Evolutionary conservation across 371 early-diverging fungal species (phyloP), one percentile per base, ranked within the genome.

Genomic region (Apophysomyces sp.): DNA sequence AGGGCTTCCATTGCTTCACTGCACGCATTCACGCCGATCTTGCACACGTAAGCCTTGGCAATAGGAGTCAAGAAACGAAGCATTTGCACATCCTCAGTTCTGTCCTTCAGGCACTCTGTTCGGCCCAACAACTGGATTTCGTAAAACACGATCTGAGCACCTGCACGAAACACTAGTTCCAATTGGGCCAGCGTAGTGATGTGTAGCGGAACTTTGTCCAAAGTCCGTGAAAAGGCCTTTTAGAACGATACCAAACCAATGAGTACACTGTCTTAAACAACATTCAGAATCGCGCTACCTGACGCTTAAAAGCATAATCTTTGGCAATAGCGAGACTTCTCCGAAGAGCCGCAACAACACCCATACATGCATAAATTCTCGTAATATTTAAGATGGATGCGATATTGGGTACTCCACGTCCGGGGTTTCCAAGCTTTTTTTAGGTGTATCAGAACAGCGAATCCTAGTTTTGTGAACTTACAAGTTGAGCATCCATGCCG

Each of bases 1-100:
- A 85, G 66, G 15, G 87, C 82, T 61, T 89, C 91, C 83, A 86
- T 81, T 21, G 80, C 76, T 60, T 87, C 88, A 21, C 77, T 68
- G 16, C 83, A 77, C 30, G 72, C 77, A 9, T 67, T 67, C 12
- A 82, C 72, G 5, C 76, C 78, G 11, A 74, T 73, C 51, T 87
- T 84, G 58, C 83, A 77, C 2, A 73, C 71, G 65, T 74, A 89
- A 8, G 78, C 76, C 69, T 91, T 91, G 55, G 82, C 69, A 15
- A 89, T 74, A 0, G 91, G 91, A 1, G 89, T 89, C 51, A 88
- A 56, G 27, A 89, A 67, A 28, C 91, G 84, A 30, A 91, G 74
- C 28, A 88, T 60, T 8, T 65, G 63, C 21, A 66, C 57, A 36
- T 80, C 78, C 8, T 66, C 65, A 26, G 74, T 66, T 28, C 30